Evolutionary conservation across 169 alveolate genomes (phyloP), one percentile per base, ranked within the genome.

Genomic region (Plasmodium knowlesi): DNA sequence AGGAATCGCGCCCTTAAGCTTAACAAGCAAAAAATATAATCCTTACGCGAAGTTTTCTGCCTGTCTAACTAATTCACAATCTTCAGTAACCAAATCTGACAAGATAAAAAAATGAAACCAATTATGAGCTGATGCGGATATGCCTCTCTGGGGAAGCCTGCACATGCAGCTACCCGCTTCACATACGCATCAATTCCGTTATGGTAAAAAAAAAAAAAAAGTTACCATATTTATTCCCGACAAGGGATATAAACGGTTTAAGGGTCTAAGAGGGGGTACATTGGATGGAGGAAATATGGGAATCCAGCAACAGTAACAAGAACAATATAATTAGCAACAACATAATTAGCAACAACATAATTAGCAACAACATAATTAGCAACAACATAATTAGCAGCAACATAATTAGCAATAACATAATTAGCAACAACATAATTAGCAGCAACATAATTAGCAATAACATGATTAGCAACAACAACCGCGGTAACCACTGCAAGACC

Each of bases 221-320:
- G 16, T 50, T 22, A 90, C 94, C 94, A 19, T 22, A 90, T 70
- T 90, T 90, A 70, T 90, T 90, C 22, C 94, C 94, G 37, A 90
- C 94, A 81, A 90, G 90, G n/a, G 94, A 37, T 90, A 90, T 90
- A 90, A 81, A 90, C 57, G 94, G 94, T 53, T 81, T 79, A 9
- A 90, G 78, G 32, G 91, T 80, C 94, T 90, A 80, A 19, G 61
- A 70, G 73, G 71, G 72, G 82, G 61, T 14, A 61, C 19, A 88
- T 10, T 80, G 82, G 46, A 32, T 37, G 50, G 82, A 70, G 83
- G 53, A 43, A 22, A 25, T 28, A 28, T 28, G 37, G n/a, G 1
- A 67, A 5, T 67, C n/a, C n/a, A 67, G 34, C 5, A 67, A 67
- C 14, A 67, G 73, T 10, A 57, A 10, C 73, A n/a, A n/a, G n/a